Conservation (phyloP, 2,329 filamentous ascomycete species). For the Penicillium sclerotiorum region DNA sequence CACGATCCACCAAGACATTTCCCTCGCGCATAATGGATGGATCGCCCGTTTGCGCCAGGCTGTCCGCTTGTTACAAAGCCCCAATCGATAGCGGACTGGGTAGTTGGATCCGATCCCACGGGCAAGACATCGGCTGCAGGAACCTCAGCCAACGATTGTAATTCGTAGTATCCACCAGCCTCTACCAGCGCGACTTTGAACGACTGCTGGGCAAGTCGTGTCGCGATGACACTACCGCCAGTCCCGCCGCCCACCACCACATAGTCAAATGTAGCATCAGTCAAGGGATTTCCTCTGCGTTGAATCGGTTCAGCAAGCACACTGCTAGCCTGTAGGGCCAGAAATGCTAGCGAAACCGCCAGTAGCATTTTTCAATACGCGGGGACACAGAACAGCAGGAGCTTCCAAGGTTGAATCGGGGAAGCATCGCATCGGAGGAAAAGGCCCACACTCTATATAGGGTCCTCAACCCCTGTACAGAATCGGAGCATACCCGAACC, state of each 20-base stretch:
- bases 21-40: conserved; percentile 30
- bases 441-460: too few relatives aligned
- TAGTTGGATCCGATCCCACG: conserved; percentile 27
- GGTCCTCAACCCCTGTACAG: too few relatives aligned
- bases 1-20: conserved; percentile 33
- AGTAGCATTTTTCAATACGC: conserved; percentile 13
- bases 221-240: conserved; percentile 27
- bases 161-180: conserved; percentile 33
- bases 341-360: too few relatives aligned
- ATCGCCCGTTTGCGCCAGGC: conserved; percentile 26
- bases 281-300: conserved; percentile 1
- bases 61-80: conserved; percentile 26
- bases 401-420: too few relatives aligned
- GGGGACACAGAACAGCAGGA: too few relatives aligned
- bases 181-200: conserved; percentile 33
- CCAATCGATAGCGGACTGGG: conserved; percentile 24
- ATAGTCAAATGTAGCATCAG: conserved; percentile 25
- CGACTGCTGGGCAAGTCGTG: conserved; percentile 25
- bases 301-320: background rate
- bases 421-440: too few relatives aligned
- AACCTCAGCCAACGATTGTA: conserved; percentile 18
- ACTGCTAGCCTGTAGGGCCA: conserved; percentile 11
- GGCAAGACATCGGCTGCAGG: conserved; percentile 23
- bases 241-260: conserved; percentile 32
- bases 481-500: too few relatives aligned